Percentiles rank a stretch among this genome's conserved stretches.
Conservation (phyloP, 139 green algal species). For the Chlamydomonas eustigma region DNA sequence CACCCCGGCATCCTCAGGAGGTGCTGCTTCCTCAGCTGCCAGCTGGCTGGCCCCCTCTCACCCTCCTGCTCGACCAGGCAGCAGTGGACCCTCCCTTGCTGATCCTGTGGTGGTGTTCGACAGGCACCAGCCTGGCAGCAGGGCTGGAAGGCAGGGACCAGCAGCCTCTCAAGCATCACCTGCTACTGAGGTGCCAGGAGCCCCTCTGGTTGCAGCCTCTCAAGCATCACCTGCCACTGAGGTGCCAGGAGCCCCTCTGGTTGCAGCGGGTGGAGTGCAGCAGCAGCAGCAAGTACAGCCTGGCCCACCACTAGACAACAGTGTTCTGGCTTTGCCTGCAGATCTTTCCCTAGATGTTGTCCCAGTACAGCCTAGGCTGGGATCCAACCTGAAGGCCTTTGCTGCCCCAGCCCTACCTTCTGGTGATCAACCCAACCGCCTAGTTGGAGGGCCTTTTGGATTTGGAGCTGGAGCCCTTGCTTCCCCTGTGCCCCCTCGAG, state of each 20-base stretch:
- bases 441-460: background rate
- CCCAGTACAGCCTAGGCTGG: no score
- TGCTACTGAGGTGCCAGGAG: background rate
- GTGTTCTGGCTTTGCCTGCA: constrained; percentile 20
- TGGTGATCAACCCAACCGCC: background rate
- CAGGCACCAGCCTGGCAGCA: background rate
- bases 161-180: no score
- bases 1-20: no score
- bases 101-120: background rate
- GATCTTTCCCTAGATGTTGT: constrained; percentile 26
- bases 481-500: background rate
- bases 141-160: background rate
- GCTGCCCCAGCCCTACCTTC: background rate
- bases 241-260: background rate
- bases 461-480: background rate
- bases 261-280: no score
- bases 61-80: no score
- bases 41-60: no score
- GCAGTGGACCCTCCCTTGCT: background rate
- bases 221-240: background rate
- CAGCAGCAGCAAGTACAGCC: background rate
- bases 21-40: no score
- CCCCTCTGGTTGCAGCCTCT: background rate
- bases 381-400: no score
- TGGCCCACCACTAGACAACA: constrained; percentile 19